Evolutionary conservation across 2,329 filamentous ascomycete genomes (phyloP).

Genomic region (Cladophialophora bantiana): DNA sequence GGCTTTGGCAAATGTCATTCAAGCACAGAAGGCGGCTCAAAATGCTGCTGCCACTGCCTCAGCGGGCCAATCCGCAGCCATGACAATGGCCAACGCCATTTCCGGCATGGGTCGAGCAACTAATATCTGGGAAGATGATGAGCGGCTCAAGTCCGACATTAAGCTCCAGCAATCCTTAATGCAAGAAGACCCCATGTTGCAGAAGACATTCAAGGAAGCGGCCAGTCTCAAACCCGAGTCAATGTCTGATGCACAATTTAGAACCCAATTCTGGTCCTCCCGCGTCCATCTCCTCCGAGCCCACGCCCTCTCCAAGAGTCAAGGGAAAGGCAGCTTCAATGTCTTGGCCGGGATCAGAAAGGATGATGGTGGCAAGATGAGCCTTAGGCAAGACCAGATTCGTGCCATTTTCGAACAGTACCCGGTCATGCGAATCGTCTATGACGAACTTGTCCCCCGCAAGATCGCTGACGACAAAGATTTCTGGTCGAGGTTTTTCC

Average conservation of each 20-base stretch:
- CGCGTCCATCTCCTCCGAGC: slow-evolving; percentile 84
- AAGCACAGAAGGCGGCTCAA: slow-evolving; percentile 66
- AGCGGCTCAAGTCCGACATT: slow-evolving; percentile 76
- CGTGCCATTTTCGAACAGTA: slow-evolving; percentile 93
- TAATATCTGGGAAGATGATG: slow-evolving; percentile 80
- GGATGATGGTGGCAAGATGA: slow-evolving; percentile 76
- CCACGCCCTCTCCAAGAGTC: slow-evolving; percentile 85
- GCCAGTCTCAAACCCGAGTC: slow-evolving; percentile 82
- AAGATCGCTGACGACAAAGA: slow-evolving; percentile 66
- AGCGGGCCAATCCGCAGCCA: slow-evolving; percentile 65
- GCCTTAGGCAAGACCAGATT: slow-evolving; percentile 89
- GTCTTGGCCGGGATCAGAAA: slow-evolving; percentile 90
- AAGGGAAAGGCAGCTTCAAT: slow-evolving; percentile 90
- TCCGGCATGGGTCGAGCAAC: slow-evolving; percentile 55
- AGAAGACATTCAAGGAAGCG: slow-evolving; percentile 86
- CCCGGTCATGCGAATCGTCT: slow-evolving; percentile 85
- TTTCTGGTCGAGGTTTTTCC: slow-evolving; percentile 95
- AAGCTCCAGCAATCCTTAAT: slow-evolving; percentile 87
- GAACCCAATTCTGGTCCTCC: slow-evolving; percentile 92
- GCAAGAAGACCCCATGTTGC: slow-evolving; percentile 76
- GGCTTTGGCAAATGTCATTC: slow-evolving; percentile 77
- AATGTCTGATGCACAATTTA: slow-evolving; percentile 81
- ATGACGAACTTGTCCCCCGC: slow-evolving; percentile 90
- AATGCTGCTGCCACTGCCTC: slow-evolving; percentile 47
- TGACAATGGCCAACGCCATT: slow-evolving; percentile 78